A percentile compares a stretch with the other conserved stretches of the same genome.
phyloP scores from a whole-genome alignment of 2,329 filamentous ascomycete genomes.

The Penicillium hordei region DNA sequence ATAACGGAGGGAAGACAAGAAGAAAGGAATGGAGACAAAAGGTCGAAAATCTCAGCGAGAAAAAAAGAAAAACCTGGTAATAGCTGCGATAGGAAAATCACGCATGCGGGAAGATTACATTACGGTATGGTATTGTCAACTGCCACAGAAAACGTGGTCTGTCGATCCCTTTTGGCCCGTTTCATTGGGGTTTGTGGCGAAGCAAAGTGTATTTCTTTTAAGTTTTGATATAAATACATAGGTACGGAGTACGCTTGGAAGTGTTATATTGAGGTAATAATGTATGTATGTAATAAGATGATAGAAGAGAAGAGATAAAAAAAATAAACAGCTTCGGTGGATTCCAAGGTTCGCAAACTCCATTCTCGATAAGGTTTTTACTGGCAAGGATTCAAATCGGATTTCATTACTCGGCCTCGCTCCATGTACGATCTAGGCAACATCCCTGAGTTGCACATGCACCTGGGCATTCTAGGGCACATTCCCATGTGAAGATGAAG shows the following conservation, averaged over 20 bases:
- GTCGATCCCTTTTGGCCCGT: constrained; percentile 1
- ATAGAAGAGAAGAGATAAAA: too few species aligned
- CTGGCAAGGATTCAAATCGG: neutral
- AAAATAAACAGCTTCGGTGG: neutral
- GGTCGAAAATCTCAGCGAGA: neutral
- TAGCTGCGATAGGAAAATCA: constrained; percentile 11
- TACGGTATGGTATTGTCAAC: constrained; percentile 12
- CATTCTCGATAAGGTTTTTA: neutral
- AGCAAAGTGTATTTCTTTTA: neutral
- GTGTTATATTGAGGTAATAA: neutral
- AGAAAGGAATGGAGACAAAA: neutral
- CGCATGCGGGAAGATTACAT: constrained; percentile 12
- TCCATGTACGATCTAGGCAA: neutral
- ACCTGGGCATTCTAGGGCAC: neutral
- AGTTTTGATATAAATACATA: neutral
- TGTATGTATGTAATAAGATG: too few species aligned
- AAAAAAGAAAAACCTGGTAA: neutral
- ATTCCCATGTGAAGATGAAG: neutral
- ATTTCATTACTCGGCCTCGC: neutral
- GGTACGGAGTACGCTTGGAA: neutral
- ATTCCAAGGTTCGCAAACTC: neutral
- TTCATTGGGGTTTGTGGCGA: constrained; percentile 1
- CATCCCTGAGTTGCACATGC: neutral
- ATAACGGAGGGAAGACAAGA: constrained; percentile 1
- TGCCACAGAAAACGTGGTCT: constrained; percentile 22